These are phyloP conservation scores for Daldinia childiae DNA, from an alignment of 495 filamentous ascomycete genomes.

Conservation along the genomic window DNA sequence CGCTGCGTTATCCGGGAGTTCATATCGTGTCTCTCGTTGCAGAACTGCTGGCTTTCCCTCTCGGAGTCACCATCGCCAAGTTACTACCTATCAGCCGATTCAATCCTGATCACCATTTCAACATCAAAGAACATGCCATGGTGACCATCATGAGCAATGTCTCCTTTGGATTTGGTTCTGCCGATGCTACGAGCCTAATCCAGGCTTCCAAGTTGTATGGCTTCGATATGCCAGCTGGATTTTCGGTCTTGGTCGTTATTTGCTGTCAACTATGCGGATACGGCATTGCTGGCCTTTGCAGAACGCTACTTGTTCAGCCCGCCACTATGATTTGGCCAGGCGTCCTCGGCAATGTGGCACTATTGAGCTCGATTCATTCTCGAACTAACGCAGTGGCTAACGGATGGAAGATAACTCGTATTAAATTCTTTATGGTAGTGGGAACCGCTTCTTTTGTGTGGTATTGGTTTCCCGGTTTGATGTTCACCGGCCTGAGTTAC, in stretches of 20 bases:
- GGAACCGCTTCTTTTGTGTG: slow-evolving; percentile 38
- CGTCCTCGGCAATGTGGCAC: slow-evolving; percentile 42
- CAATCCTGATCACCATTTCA: slow-evolving; percentile 54
- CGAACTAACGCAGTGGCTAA: slow-evolving; percentile 37
- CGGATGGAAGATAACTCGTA: slow-evolving; percentile 43
- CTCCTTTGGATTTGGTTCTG: slow-evolving; percentile 48
- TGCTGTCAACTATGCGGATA: slow-evolving; percentile 55
- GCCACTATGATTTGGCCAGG: slow-evolving; percentile 45
- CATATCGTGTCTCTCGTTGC: slow-evolving; percentile 44
- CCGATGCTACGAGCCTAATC: slow-evolving; percentile 58
- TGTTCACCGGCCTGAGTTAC: slow-evolving; percentile 43
- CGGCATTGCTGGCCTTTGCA: slow-evolving; percentile 54
- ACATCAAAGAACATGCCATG: slow-evolving; percentile 54
- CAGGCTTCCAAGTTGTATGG: slow-evolving; percentile 57
- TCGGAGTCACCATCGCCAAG: slow-evolving; percentile 38
- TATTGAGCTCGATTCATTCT: slow-evolving; percentile 42
- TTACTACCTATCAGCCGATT: slow-evolving; percentile 39
- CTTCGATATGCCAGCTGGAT: slow-evolving; percentile 54
- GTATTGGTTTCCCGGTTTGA: slow-evolving; percentile 45
- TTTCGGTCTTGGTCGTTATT: slow-evolving; percentile 49
- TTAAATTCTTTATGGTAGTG: slow-evolving; percentile 45
- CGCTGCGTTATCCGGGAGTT: slow-evolving; percentile 42
- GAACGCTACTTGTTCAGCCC: slow-evolving; percentile 56
- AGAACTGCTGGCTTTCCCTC: slow-evolving; percentile 41
- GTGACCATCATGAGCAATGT: slow-evolving; percentile 50